Conservation (phyloP, 192 early-diverging fungal genomes). For the Neocallimastix lanati region DNA sequence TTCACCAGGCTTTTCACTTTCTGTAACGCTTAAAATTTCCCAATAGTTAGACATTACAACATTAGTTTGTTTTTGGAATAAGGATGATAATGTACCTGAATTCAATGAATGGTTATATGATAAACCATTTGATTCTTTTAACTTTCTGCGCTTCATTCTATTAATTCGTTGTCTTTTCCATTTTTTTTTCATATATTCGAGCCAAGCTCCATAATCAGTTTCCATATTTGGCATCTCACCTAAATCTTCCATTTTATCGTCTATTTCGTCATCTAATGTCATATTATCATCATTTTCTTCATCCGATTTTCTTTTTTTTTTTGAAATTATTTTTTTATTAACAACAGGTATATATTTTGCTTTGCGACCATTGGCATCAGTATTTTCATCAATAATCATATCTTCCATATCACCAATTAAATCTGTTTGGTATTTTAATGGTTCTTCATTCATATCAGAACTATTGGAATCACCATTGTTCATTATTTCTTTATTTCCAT, state of each 20-base stretch:
- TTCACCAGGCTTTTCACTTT: conserved; percentile 68
- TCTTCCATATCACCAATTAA: background rate
- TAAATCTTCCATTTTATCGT: conserved; percentile 6
- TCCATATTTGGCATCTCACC: background rate
- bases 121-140: background rate
- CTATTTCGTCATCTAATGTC: background rate
- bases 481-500: background rate
- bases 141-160: background rate
- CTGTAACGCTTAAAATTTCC: conserved; percentile 73
- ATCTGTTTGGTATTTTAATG: background rate
- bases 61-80: conserved; percentile 50
- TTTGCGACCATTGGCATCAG: background rate
- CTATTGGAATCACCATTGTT: background rate
- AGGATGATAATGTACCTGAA: conserved; percentile 5
- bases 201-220: conserved; percentile 1
- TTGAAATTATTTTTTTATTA: background rate
- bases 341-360: conserved; percentile 1
- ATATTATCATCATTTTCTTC: background rate
- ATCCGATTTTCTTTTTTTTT: conserved; percentile 1
- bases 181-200: conserved; percentile 8
- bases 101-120: background rate
- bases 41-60: conserved; percentile 46
- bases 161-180: conserved; percentile 3
- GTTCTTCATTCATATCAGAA: background rate
- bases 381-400: conserved; percentile 1